Evolutionary conservation across 306 rosid species (phyloP), one percentile per base, ranked within the genome.

Genomic region (Vigna mungo): DNA sequence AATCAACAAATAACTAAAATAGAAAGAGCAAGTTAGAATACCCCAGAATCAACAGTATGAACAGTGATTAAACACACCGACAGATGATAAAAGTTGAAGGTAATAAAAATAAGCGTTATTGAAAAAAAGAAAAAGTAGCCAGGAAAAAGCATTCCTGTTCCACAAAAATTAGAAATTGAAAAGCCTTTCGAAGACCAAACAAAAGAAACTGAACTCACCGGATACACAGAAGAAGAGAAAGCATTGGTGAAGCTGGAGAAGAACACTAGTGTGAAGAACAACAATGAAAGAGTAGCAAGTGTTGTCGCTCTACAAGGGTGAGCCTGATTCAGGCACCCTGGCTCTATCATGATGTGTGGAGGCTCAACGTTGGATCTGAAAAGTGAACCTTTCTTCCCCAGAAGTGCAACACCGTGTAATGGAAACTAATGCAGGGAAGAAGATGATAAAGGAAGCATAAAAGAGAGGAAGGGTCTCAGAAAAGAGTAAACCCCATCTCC

Each of bases 221-320:
- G 81, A 80, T 79, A 87, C 62, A 83, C 61, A 78, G 92, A 86
- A 86, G 91, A 86, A 78, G 92, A 82, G 9, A 86, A 87, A 27
- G 88, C 97, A 83, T 83, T 72, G 48, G 82, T 66, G 39, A 90
- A 84, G 55, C 77, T 69, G n/a, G 87, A 72, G 53, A 87, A 84
- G 79, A 83, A 68, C 47, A 84, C 36, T 53, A 87, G 47, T 18
- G 86, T 61, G 36, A 85, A 82, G 15, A 90, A 81, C 66, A 91
- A 82, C 20, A 90, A 76, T 52, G 84, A 51, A 56, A 89, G 68
- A 56, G 85, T 83, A 43, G 77, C 82, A 32, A 85, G 43, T 72
- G 88, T 78, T 56, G 78, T 78, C 67, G 62, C 78, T 83, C 82
- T 82, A 30, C 49, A 81, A 59, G 74, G 36, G 65, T 76, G 83